Base-by-base conservation (phyloP, 352 stramenopile species). In the Lagenidium giganteum region DNA sequence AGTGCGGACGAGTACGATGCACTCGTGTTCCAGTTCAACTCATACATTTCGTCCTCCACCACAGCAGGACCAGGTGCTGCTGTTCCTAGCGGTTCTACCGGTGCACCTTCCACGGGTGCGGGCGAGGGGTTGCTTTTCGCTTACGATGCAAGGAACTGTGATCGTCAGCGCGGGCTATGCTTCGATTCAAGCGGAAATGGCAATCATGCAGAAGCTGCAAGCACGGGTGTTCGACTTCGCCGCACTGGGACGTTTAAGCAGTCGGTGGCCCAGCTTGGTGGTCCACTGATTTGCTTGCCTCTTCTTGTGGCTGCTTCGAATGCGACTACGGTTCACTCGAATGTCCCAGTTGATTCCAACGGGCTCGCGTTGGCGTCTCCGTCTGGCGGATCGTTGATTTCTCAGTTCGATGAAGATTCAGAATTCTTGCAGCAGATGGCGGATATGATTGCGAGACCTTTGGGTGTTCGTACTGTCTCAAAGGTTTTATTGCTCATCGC, bases 401-500 rank as follows among this genome's bases (percentile, higher is more conserved):
- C 70, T 20, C 77, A 90, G 41, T 90, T 90, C 40, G 74, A 85
- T 21, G 77, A 90, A 59, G 77, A 90, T 34, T 59, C 66, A 1
- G 67, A 86, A 18, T 90, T 90, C 33, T 48, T 90, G 18, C 61
- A 65, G 44, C 77, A 90, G 48, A 83, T 90, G 71, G 73, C 57
- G 16, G 74, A 86, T 38, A 48, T 87, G 40, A 80, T 90, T 47
- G 61, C 78, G 8, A 70, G 77, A n/a, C 77, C 80, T 5, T 65
- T 93, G 28, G 78, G 78, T 11, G 57, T 79, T 17, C 68, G 54
- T 27, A 83, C 64, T 47, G 73, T 93, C 27, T 72, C 78, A 2
- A 87, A 87, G 41, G 78, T 91, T 17, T 64, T 93, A 8, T 46
- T 85, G 21, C 41, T 93, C 17, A 70, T 93, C 23, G 81, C 76